These are phyloP conservation scores for Podaxis sp. DNA, from an alignment of 768 basidiomycete species.

Conservation along the genomic window DNA sequence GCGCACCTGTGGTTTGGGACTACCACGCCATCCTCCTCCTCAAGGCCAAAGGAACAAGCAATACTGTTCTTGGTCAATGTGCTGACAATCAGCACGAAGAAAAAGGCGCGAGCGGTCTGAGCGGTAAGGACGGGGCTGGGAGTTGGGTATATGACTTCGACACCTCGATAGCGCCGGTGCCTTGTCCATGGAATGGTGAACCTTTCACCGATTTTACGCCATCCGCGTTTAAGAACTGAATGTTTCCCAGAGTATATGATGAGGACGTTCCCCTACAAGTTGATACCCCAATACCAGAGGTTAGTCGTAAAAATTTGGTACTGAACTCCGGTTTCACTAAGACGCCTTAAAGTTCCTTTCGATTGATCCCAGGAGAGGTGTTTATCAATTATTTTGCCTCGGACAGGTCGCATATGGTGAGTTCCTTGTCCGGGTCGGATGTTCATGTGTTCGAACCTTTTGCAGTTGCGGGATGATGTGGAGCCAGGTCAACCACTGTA, in stretches of 20 bases:
- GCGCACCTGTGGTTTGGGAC: conserved; percentile 62
- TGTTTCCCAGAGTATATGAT: conserved; percentile 43
- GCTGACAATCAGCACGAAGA: neutral
- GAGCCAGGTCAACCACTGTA: neutral
- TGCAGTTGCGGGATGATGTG: neutral
- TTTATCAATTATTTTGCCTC: conserved; percentile 68
- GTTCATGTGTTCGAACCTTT: neutral
- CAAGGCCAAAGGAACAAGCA: conserved; percentile 26
- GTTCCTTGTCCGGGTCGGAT: conserved; percentile 16
- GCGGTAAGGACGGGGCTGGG: conserved; percentile 7
- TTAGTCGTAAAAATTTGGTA: conserved; percentile 19
- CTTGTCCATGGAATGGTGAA: conserved; percentile 53
- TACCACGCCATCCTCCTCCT: conserved; percentile 71
- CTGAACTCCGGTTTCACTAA: neutral
- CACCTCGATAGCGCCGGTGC: conserved; percentile 43
- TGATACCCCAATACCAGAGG: conserved; percentile 45
- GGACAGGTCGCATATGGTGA: conserved; percentile 76
- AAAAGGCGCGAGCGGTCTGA: neutral
- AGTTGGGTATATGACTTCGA: conserved; percentile 75
- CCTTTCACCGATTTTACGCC: neutral
- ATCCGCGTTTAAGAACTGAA: neutral
- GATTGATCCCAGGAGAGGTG: conserved; percentile 51
- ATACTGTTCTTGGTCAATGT: neutral
- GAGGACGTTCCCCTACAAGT: conserved; percentile 40
- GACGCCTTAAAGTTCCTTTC: conserved; percentile 49